Evolutionary conservation across 108 stramenopile genomes (phyloP).

Genomic region (Skeletonema tropicum): DNA sequence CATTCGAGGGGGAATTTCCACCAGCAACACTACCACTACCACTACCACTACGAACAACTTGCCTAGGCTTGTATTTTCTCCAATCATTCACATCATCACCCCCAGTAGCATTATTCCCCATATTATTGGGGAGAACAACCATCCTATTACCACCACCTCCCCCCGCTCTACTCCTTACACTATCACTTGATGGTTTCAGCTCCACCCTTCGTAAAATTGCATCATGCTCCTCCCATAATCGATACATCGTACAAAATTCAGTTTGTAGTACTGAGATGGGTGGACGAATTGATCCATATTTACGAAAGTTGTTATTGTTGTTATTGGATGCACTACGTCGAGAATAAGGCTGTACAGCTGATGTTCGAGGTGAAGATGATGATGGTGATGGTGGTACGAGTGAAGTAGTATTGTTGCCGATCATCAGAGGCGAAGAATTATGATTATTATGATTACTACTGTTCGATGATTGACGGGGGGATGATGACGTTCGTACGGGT

Average conservation of each 20-base stretch:
- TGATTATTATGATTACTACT: no score
- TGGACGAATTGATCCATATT: conserved; percentile 42
- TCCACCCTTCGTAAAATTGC: conserved; percentile 28
- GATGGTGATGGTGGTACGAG: background rate
- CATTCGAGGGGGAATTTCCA: no score
- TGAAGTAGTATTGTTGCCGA: background rate
- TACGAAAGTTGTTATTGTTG: conserved; percentile 37
- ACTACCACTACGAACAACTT: background rate
- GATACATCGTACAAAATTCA: conserved; percentile 44
- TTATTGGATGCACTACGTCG: background rate
- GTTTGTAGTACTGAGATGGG: conserved; percentile 34
- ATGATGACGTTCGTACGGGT: conserved; percentile 1
- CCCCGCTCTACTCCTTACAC: background rate
- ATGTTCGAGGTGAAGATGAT: background rate
- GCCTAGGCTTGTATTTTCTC: conserved; percentile 1
- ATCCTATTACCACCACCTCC: no score
- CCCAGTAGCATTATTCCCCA: background rate
- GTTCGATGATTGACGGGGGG: background rate
- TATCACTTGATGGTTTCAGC: background rate
- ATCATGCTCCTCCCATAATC: conserved; percentile 37
- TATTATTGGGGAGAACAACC: background rate
- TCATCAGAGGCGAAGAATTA: no score
- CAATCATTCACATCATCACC: background rate
- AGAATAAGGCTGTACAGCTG: background rate
- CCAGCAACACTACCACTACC: no score